phyloP scores from a whole-genome alignment of 805 yeast genomes.

The Maudiozyma pseudohumilis region DNA sequence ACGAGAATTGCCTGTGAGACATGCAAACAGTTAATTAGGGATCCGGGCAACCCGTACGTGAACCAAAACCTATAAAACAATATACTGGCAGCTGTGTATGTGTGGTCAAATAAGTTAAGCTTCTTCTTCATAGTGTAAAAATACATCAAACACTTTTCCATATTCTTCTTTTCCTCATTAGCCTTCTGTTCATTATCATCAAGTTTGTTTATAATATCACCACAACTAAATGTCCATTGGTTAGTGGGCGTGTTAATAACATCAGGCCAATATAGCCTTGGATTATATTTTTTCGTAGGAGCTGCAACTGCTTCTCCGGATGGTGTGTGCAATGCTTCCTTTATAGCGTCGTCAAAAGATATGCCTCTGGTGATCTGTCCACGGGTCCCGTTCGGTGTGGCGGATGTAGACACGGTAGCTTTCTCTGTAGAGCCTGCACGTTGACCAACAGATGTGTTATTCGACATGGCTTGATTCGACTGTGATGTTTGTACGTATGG shows the following conservation, averaged over 20 bases:
- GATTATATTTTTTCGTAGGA: slow-evolving; percentile 16
- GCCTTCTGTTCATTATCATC: slow-evolving; percentile 15
- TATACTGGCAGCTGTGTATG: slow-evolving; percentile 29
- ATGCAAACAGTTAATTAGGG: slow-evolving; percentile 24
- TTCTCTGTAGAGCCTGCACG: too few relatives aligned
- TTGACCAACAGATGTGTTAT: too few relatives aligned
- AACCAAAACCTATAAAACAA: slow-evolving; percentile 29
- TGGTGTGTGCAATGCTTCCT: background rate
- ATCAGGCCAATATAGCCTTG: slow-evolving; percentile 29
- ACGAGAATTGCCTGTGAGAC: slow-evolving; percentile 28
- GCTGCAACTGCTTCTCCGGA: background rate
- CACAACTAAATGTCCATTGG: slow-evolving; percentile 23
- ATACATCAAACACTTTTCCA: slow-evolving; percentile 29
- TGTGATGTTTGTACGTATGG: too few relatives aligned
- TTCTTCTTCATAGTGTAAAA: slow-evolving; percentile 29
- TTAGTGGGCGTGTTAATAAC: slow-evolving; percentile 25
- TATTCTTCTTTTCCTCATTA: slow-evolving; percentile 21
- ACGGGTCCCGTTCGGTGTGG: too few relatives aligned
- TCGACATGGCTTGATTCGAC: too few relatives aligned
- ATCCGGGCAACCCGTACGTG: slow-evolving; percentile 22
- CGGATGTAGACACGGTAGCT: slow-evolving; percentile 10
- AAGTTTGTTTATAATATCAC: slow-evolving; percentile 25
- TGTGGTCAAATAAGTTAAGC: slow-evolving; percentile 27
- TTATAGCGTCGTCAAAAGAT: slow-evolving; percentile 1
- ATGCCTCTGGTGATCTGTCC: background rate